Conservation (phyloP, 2,329 filamentous ascomycete species). For the Fusarium sp. region DNA sequence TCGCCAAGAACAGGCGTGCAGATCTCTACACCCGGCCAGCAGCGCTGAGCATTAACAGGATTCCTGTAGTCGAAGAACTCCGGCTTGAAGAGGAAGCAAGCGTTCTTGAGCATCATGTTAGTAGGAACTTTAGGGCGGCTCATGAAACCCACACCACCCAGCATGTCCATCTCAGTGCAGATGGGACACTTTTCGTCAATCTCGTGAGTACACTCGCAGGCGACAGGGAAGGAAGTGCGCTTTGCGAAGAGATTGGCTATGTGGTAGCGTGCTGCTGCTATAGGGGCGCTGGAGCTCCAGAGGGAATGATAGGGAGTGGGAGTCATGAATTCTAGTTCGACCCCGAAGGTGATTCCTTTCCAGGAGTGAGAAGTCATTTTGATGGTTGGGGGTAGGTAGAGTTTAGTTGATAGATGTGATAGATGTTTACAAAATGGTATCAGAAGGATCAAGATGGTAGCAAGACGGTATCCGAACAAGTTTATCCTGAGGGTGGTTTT, state of each 20-base stretch:
- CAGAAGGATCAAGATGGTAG: background rate
- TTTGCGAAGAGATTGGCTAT: slow-evolving; percentile 6
- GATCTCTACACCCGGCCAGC: slow-evolving; percentile 39
- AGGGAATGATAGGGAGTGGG: background rate
- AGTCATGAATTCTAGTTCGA: slow-evolving; percentile 45
- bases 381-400: no score
- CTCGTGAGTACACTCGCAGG: slow-evolving; percentile 14
- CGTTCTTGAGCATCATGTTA: background rate
- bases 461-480: background rate
- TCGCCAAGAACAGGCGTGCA: slow-evolving; percentile 33
- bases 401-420: background rate
- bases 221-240: background rate
- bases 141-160: background rate
- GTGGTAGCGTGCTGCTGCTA: slow-evolving; percentile 12
- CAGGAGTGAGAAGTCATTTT: slow-evolving; percentile 8
- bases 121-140: background rate
- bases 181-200: background rate
- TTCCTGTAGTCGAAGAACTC: slow-evolving; percentile 4
- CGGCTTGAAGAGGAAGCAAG: slow-evolving; percentile 31
- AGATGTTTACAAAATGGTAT: background rate
- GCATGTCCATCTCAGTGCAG: background rate
- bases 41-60: background rate
- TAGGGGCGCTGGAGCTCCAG: background rate
- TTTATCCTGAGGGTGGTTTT: background rate
- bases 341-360: slow-evolving; percentile 35